These are phyloP conservation scores for Salix exigua DNA, from an alignment of 345 rosid genomes.

Conservation along the genomic window DNA sequence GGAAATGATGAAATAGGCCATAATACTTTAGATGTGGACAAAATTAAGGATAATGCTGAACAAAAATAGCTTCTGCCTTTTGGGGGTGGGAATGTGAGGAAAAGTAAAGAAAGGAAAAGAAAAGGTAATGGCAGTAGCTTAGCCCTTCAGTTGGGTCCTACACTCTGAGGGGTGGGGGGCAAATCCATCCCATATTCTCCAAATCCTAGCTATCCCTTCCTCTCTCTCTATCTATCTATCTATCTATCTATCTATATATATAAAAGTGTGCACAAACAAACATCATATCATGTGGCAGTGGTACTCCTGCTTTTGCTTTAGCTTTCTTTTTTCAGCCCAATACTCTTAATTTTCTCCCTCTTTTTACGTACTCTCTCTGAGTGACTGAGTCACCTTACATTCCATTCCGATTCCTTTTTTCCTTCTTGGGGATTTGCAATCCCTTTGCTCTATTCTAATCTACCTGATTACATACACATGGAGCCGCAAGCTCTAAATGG, in stretches of 20 bases:
- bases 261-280: not conserved
- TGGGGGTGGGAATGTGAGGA: not conserved
- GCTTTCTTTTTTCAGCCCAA: not conserved
- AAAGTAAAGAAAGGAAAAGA: not conserved
- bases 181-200: too few relatives aligned
- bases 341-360: not conserved
- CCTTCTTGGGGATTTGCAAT: not conserved
- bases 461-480: not conserved
- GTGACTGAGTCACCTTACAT: not conserved
- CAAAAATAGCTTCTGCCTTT: not conserved
- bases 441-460: not conserved
- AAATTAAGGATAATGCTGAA: not conserved
- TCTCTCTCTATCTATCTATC: too few relatives aligned
- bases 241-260: too few relatives aligned
- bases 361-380: not conserved
- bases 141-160: not conserved
- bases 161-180: too few relatives aligned
- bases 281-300: not conserved
- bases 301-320: not conserved
- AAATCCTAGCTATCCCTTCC: too few relatives aligned
- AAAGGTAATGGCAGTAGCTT: not conserved
- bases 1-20: not conserved
- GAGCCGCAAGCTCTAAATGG: not conserved
- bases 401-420: not conserved
- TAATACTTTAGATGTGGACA: not conserved